Percentiles rank a stretch among this genome's conserved stretches.
Evolutionary conservation across 2,329 filamentous ascomycete genomes (phyloP).

Genomic region (Aureobasidium sp.): DNA sequence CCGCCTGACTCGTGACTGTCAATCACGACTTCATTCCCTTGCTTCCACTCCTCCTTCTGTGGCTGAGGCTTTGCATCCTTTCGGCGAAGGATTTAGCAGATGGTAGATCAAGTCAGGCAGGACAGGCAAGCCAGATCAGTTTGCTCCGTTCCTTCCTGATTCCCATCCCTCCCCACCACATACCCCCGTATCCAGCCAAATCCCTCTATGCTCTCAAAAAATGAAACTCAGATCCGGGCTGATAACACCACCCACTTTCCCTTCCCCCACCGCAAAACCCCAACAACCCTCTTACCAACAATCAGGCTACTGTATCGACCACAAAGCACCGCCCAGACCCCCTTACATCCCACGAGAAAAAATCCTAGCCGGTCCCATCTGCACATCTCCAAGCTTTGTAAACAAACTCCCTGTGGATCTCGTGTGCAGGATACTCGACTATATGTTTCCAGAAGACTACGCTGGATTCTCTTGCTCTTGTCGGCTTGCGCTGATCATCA

Average conservation of each 20-base stretch:
- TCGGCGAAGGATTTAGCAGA: background rate
- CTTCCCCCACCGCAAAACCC: too few relatives aligned
- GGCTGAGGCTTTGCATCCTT: background rate
- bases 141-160: background rate
- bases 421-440: too few relatives aligned
- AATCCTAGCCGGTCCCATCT: background rate
- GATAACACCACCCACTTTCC: background rate
- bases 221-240: background rate
- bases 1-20: background rate
- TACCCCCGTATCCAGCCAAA: background rate
- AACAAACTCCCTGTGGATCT: too few relatives aligned
- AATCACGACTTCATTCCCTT: background rate
- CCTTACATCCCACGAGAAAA: background rate
- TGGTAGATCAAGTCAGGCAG: background rate
- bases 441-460: too few relatives aligned
- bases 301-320: background rate
- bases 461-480: too few relatives aligned
- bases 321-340: background rate
- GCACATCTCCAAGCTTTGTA: too few relatives aligned
- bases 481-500: too few relatives aligned
- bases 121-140: background rate
- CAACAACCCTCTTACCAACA: too few relatives aligned
- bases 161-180: background rate
- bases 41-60: background rate
- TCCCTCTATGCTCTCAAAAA: too few relatives aligned